A percentile compares a stretch with the other conserved stretches of the same genome.
These are phyloP conservation scores for Nemania sp. DNA, from an alignment of 2,329 filamentous ascomycete species.

Conservation along the genomic window DNA sequence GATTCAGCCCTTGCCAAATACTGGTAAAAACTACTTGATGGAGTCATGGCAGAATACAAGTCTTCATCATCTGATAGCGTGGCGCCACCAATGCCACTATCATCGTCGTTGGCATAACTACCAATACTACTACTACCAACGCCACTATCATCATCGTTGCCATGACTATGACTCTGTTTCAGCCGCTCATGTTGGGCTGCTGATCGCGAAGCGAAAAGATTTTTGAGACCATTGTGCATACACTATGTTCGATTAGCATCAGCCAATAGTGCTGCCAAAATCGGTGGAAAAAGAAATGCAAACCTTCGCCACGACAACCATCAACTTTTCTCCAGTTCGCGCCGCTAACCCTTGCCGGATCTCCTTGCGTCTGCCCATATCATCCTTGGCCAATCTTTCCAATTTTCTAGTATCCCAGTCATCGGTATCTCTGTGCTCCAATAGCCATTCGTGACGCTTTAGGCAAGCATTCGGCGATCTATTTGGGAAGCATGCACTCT, in stretches of 20 bases:
- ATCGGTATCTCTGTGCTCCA: slow-evolving; percentile 73
- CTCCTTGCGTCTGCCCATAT: slow-evolving; percentile 77
- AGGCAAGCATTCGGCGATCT: slow-evolving; percentile 85
- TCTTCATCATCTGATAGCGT: no score
- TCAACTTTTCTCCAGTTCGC: slow-evolving; percentile 81
- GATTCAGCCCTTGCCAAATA: no score
- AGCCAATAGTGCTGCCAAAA: not conserved
- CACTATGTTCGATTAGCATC: slow-evolving; percentile 59
- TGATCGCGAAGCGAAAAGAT: slow-evolving; percentile 69
- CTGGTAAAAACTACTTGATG: no score
- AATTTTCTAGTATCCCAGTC: slow-evolving; percentile 80
- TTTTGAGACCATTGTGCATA: slow-evolving; percentile 83
- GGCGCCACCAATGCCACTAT: no score
- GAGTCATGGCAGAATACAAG: no score
- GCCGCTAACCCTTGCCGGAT: slow-evolving; percentile 78
- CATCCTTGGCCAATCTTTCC: slow-evolving; percentile 74
- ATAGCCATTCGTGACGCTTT: slow-evolving; percentile 82
- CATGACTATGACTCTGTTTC: slow-evolving; percentile 50
- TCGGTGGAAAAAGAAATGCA: slow-evolving; percentile 27
- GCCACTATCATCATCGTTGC: slow-evolving; percentile 71
- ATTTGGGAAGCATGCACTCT: slow-evolving; percentile 71
- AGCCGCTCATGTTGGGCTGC: slow-evolving; percentile 67
- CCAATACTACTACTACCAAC: slow-evolving; percentile 65
- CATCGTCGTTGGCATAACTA: no score
- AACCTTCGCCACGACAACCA: slow-evolving; percentile 66